phyloP scores from a whole-genome alignment of 331 rosid species.

The Acacia concinna region DNA sequence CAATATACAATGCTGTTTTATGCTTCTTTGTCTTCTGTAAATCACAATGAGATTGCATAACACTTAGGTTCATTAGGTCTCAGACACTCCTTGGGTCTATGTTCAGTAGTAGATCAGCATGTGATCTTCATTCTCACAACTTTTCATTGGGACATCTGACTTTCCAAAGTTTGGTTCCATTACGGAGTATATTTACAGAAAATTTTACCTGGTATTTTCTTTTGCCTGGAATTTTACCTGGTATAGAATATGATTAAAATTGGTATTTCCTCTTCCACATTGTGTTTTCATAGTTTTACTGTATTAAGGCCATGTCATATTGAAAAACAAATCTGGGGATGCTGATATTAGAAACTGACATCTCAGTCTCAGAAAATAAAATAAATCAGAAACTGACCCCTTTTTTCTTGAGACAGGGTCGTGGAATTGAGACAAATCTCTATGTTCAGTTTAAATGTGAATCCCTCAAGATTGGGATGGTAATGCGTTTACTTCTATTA shows the following conservation, averaged over 20 bases:
- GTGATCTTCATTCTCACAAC: not conserved
- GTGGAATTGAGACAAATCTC: slow-evolving; percentile 95
- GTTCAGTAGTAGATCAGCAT: not conserved
- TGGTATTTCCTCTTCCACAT: not conserved
- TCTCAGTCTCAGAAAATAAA: not conserved
- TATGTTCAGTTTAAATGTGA: slow-evolving; percentile 87
- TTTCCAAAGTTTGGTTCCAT: not conserved
- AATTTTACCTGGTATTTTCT: not conserved
- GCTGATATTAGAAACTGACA: not conserved
- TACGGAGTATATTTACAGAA: not conserved
- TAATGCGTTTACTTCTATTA: slow-evolving; percentile 29
- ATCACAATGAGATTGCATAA: no score
- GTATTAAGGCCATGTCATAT: not conserved
- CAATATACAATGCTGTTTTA: no score
- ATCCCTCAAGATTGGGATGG: slow-evolving; percentile 94
- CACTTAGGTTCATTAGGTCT: not conserved
- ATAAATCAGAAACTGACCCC: not conserved
- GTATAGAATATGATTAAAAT: not conserved
- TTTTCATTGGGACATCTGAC: not conserved
- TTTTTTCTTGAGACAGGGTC: slow-evolving; percentile 60
- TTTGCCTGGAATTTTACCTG: not conserved
- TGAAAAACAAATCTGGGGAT: not conserved
- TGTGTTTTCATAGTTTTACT: not conserved
- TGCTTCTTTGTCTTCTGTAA: no score
- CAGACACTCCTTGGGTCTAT: no score